These are phyloP conservation scores for Tetragonia tetragonoides DNA, from an alignment of 148 eudicot species.

Conservation along the genomic window DNA sequence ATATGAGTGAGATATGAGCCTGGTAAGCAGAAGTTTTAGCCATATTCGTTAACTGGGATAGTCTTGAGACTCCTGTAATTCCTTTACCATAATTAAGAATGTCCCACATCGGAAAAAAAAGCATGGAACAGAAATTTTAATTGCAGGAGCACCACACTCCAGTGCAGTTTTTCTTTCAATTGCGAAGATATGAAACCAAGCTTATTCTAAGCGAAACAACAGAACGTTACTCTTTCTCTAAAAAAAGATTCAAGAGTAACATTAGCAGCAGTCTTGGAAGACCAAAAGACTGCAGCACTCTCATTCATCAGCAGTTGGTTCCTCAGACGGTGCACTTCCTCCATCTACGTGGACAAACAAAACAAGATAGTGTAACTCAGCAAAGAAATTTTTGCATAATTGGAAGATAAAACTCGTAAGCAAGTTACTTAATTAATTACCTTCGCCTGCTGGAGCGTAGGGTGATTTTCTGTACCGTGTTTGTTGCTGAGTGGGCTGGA, in stretches of 20 bases:
- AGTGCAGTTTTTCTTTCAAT: slow-evolving; percentile 10
- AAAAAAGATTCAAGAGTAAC: slow-evolving; percentile 16
- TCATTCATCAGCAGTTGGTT: slow-evolving; percentile 56
- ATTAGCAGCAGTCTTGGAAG: slow-evolving; percentile 25
- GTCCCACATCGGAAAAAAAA: slow-evolving; percentile 22
- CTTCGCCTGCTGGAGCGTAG: slow-evolving; percentile 84
- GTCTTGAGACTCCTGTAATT: neutral
- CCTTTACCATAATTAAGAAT: neutral
- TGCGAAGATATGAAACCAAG: slow-evolving; percentile 11
- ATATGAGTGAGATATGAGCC: neutral
- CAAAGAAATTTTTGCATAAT: neutral
- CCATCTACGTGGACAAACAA: slow-evolving; percentile 35
- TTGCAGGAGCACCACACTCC: slow-evolving; percentile 16
- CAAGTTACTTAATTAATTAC: slow-evolving; percentile 49
- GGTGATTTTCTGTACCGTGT: slow-evolving; percentile 91
- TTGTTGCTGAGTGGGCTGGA: slow-evolving; percentile 68
- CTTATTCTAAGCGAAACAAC: slow-evolving; percentile 33
- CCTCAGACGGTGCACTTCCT: slow-evolving; percentile 54
- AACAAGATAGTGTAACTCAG: neutral
- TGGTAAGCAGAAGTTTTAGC: neutral
- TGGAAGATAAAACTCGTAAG: neutral
- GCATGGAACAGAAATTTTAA: slow-evolving; percentile 13
- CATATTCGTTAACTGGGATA: neutral
- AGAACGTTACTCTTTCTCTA: slow-evolving; percentile 23
- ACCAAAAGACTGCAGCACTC: slow-evolving; percentile 9